Conservation (phyloP, 495 filamentous ascomycete species). For the Xylaria curta region DNA sequence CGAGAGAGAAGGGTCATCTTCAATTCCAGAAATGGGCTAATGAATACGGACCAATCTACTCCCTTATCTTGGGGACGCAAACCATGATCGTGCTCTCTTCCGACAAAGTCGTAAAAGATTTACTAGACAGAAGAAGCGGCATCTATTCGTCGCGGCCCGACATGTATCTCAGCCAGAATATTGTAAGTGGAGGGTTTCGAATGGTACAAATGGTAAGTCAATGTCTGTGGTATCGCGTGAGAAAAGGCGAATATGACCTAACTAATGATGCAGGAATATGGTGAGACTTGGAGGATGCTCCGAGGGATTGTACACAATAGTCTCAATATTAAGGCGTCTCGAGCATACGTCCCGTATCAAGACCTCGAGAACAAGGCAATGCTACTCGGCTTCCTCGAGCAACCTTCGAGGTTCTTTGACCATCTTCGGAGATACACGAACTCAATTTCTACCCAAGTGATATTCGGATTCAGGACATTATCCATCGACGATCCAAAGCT, state of each 20-base stretch:
- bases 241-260: neutral
- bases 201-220: conserved; percentile 49
- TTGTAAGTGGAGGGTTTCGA: conserved; percentile 36
- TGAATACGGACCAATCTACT: conserved; percentile 38
- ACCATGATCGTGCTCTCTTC: conserved; percentile 39
- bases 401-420: conserved; percentile 28
- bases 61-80: conserved; percentile 37
- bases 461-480: conserved; percentile 59
- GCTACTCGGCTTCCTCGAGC: conserved; percentile 36
- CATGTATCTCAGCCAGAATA: conserved; percentile 31
- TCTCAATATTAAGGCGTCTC: conserved; percentile 34
- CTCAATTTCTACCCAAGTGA: conserved; percentile 62
- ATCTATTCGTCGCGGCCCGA: conserved; percentile 40
- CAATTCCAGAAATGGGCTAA: conserved; percentile 39
- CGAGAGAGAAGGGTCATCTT: conserved; percentile 27
- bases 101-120: conserved; percentile 38
- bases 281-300: conserved; percentile 47
- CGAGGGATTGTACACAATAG: conserved; percentile 46
- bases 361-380: conserved; percentile 39
- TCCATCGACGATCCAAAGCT: conserved; percentile 58
- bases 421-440: conserved; percentile 57
- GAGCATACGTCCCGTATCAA: conserved; percentile 42
- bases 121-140: conserved; percentile 36
- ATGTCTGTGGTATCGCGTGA: too few species aligned
- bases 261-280: conserved; percentile 38